Evolutionary conservation across 345 rosid genomes (phyloP), one percentile per base, ranked within the genome.

Genomic region (Cardamine resedifolia): DNA sequence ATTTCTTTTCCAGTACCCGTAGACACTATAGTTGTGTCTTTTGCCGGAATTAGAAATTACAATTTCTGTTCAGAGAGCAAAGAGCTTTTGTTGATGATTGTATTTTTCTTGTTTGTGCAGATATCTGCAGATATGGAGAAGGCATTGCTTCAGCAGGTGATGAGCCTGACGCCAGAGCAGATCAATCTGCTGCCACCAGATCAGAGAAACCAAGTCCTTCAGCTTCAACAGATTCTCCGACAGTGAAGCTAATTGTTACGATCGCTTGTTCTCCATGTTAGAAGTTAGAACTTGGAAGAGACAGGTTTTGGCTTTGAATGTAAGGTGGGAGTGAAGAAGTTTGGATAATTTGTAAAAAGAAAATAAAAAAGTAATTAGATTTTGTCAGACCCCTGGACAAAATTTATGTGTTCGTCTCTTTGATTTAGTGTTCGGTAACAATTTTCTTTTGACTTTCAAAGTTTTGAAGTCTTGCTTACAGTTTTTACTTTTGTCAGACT

Each of bases 81-180:
- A 28, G 6, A 49, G 26, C 20, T 49, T 39, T 44, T 47, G 23
- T 39, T 64, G n/a, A 57, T 64, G 57, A 14, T 43, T 60, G 33
- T 48, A 24, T 27, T 58, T 16, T 21, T 56, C 3, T 39, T n/a
- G 39, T 31, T 41, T 66, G 30, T 84, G 75, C 74, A 95, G 99
- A 79, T 95, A 85, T 85, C 90, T 24, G 85, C 98, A 24, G 98
- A 91, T 71, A 95, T 86, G 98, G 97, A 91, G 89, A 86, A 90
- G 85, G 92, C 94, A n/a, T 83, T 95, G 59, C 96, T 91, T 73
- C 97, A 91, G 61, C 96, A 91, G 83, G 98, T 95, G 71, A 95
- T 91, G 97, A 95, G 98, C 84, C 87, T 95, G 43, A 90, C 99
- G 23, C 98, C 84, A 10, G 99, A 95, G 36, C 96, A 91, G 84